Percentiles rank a stretch among this genome's conserved stretches.
Conservation (phyloP, 768 basidiomycete genomes). For the Mycena galopus region DNA sequence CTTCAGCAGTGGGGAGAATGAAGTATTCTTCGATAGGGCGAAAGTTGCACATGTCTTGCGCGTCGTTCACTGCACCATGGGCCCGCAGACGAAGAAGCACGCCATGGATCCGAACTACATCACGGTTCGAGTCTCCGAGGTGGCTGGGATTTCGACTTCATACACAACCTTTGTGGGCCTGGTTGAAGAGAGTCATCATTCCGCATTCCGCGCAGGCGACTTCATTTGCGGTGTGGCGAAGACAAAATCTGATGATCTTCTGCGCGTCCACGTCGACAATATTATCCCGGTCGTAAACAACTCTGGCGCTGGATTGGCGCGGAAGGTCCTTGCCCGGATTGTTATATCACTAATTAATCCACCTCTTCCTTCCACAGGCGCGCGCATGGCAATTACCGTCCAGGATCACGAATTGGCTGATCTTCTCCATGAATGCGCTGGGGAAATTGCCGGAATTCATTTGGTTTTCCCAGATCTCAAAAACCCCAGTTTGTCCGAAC, state of each 20-base stretch:
- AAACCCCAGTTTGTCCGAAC: background rate
- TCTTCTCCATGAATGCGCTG: background rate
- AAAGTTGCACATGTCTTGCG: background rate
- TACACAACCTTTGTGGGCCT: constrained; percentile 2
- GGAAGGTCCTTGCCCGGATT: background rate
- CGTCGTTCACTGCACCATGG: background rate
- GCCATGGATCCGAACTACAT: background rate
- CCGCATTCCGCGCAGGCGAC: background rate
- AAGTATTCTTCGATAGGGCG: background rate
- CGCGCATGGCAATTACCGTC: background rate
- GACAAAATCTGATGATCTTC: background rate
- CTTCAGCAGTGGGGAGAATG: background rate
- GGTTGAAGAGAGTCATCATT: background rate
- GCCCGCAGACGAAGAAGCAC: background rate
- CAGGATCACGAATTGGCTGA: background rate
- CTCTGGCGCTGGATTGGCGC: background rate
- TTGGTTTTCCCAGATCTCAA: background rate
- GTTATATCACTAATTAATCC: background rate
- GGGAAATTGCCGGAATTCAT: background rate
- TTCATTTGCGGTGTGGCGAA: background rate
- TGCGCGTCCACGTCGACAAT: background rate
- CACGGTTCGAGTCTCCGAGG: background rate
- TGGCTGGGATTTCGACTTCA: background rate
- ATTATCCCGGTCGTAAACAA: background rate
- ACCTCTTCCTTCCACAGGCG: background rate